Evolutionary conservation across 176 grass and related monocot genomes (phyloP).

Genomic region (Bolboschoenus planiculmis): DNA sequence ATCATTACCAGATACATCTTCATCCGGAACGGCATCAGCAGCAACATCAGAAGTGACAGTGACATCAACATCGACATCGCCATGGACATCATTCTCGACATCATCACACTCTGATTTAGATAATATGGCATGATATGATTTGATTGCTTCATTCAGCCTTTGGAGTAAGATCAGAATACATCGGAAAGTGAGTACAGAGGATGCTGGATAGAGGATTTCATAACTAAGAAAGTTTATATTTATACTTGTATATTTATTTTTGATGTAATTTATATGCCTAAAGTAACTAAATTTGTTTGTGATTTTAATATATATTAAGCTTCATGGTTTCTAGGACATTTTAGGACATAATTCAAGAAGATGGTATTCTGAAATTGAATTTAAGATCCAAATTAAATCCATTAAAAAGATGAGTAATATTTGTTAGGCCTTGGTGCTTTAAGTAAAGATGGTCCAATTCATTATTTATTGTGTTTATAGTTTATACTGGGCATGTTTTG

Average conservation of each 20-base stretch:
- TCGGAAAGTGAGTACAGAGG: not conserved
- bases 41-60: not conserved
- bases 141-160: not conserved
- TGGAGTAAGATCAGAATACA: not conserved
- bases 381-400: not conserved
- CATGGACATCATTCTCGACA: not conserved
- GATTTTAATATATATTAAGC: not conserved
- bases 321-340: not conserved
- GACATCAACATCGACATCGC: not conserved
- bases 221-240: not conserved
- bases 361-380: not conserved
- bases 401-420: not conserved
- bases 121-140: constrained; percentile 2
- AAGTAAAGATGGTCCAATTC: not conserved
- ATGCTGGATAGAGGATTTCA: not conserved
- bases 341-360: not conserved
- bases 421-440: not conserved
- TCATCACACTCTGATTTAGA: not conserved
- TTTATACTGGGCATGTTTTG: not conserved
- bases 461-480: not conserved
- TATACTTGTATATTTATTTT: not conserved
- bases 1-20: not conserved
- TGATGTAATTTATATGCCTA: not conserved
- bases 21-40: not conserved
- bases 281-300: not conserved